These are phyloP conservation scores for Lasiodiplodia theobromae DNA, from an alignment of 2,329 filamentous ascomycete species.

Conservation along the genomic window DNA sequence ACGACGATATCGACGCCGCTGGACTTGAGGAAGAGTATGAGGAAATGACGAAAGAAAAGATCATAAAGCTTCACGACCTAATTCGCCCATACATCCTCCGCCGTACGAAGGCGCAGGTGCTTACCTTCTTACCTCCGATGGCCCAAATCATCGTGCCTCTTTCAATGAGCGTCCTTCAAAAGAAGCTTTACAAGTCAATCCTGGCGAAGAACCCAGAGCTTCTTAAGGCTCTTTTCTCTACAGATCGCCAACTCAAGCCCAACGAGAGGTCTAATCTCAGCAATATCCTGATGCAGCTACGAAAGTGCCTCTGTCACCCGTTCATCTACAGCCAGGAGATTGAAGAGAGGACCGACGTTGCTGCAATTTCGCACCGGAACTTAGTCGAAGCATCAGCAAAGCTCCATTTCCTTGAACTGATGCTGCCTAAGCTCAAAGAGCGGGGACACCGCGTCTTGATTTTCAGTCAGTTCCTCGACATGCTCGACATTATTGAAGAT, in stretches of 20 bases:
- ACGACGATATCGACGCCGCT: constrained; percentile 73
- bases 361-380: constrained; percentile 73
- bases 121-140: constrained; percentile 92
- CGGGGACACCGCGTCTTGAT: constrained; percentile 90
- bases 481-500: constrained; percentile 88
- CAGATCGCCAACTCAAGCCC: constrained; percentile 64
- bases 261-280: constrained; percentile 81
- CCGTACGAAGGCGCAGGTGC: constrained; percentile 87
- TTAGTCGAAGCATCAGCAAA: constrained; percentile 92
- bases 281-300: constrained; percentile 94
- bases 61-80: constrained; percentile 79
- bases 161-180: constrained; percentile 93
- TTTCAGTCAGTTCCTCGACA: constrained; percentile 93
- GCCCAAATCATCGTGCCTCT: constrained; percentile 94
- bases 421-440: constrained; percentile 86
- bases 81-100: constrained; percentile 77
- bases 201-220: constrained; percentile 88
- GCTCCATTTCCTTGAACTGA: constrained; percentile 79
- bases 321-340: constrained; percentile 92
- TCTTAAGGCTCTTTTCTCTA: constrained; percentile 83
- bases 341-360: constrained; percentile 76
- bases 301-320: constrained; percentile 94
- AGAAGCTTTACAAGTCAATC: constrained; percentile 93
- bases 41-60: constrained; percentile 82
- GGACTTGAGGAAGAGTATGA: constrained; percentile 77